Evolutionary conservation across 2,329 filamentous ascomycete species (phyloP), one percentile per base, ranked within the genome.

Genomic region (Massarina eburnea): DNA sequence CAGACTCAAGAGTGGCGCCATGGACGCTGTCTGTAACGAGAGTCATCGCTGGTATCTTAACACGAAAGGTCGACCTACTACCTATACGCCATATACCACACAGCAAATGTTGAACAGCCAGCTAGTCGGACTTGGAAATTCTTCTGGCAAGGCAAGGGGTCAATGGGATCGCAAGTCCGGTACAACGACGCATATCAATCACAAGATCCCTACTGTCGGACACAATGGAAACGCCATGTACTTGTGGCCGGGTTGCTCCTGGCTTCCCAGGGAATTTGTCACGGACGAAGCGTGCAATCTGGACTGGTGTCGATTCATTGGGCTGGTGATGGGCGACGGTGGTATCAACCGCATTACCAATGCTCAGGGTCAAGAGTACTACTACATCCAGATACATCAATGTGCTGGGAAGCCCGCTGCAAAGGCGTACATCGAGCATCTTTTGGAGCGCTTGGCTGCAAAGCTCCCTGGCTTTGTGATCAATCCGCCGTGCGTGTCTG

Each of bases 11-110:
- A 41, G 39, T 41, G 39, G 15, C 26, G 18, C 18, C 24, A 41
- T 41, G 15, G 39, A 41, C 39, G 39, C 39, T 34, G 39, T 41
- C 29, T 41, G 39, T 41, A 41, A 41, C 15, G 39, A 41, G 26
- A 41, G 15, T 29, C 39, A 41, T 41, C 39, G 39, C 39, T 41
- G 39, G 39, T 41, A 41, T 41, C 39, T 41, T 21, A 41, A 32
- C 39, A 41, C 39, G 39, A 41, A 41, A 41, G 39, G 33, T 41
- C 39, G 29, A 33, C 39, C 39, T 41, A 41, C 39, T 32, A 41
- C 39, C 27, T 41, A 41, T 32, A 41, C 39, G 29, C 15, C 39
- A 41, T 41, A 41, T 41, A 41, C 39, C 39, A 41, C 39, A 41
- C 39, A 41, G 39, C 39, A 41, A 19, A 41, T 41, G 39, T 41